phyloP scores from a whole-genome alignment of 2,329 filamentous ascomycete species.

The Neofusicoccum ribis region DNA sequence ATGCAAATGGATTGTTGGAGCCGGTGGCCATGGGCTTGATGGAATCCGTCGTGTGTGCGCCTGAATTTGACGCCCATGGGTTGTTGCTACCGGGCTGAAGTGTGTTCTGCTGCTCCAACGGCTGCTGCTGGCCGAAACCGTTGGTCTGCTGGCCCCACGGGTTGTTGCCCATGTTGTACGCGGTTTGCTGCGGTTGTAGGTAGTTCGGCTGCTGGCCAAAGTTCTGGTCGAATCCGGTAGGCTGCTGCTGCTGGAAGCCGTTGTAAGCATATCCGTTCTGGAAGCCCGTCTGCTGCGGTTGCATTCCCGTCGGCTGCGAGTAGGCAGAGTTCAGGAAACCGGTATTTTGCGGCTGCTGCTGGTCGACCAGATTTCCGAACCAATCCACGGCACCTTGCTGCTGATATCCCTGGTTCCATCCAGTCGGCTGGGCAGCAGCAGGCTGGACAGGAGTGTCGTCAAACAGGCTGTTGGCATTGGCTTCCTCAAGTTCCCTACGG shows the following conservation, averaged over 20 bases:
- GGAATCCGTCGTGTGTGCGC: constrained; percentile 58
- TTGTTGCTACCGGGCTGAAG: constrained; percentile 86
- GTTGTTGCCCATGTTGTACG: constrained; percentile 50
- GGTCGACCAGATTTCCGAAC: constrained; percentile 91
- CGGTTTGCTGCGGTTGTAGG: constrained; percentile 60
- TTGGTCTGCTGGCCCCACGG: constrained; percentile 39
- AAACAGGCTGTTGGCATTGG: constrained; percentile 83
- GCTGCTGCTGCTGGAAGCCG: constrained; percentile 56
- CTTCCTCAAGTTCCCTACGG: constrained; percentile 81
- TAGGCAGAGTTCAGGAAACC: constrained; percentile 69
- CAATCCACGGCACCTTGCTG: constrained; percentile 96
- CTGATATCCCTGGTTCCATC: constrained; percentile 95
- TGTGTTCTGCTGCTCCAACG: constrained; percentile 59
- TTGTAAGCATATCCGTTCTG: constrained; percentile 67
- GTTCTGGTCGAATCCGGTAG: constrained; percentile 66
- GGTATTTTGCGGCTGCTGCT: constrained; percentile 63
- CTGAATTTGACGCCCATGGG: constrained; percentile 71
- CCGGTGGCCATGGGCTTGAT: constrained; percentile 85
- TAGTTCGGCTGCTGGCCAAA: constrained; percentile 36
- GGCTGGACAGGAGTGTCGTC: constrained; percentile 69
- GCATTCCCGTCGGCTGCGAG: constrained; percentile 75
- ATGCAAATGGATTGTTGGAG: constrained; percentile 96
- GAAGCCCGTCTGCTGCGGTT: constrained; percentile 62
- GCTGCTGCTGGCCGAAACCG: constrained; percentile 48
- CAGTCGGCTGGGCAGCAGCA: constrained; percentile 75